Evolutionary conservation across 495 filamentous ascomycete species (phyloP).

Genomic region (Penicillium antarcticum): DNA sequence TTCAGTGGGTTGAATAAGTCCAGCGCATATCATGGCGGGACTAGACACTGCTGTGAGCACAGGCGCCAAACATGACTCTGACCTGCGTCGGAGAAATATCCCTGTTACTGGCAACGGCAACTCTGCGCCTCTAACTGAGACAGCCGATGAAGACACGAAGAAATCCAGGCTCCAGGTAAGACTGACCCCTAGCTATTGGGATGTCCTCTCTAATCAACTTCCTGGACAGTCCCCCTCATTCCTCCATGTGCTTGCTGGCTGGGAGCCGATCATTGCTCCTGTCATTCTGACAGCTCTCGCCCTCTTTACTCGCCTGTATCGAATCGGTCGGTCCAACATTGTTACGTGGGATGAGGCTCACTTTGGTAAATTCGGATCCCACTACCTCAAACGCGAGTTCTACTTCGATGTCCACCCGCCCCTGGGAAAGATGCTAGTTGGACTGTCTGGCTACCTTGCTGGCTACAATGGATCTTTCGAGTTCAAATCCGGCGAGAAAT

Average conservation of each 20-base stretch:
- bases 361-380: slow-evolving; percentile 98
- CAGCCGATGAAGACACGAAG: slow-evolving; percentile 56
- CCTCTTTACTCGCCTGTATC: slow-evolving; percentile 93
- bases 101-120: slow-evolving; percentile 44
- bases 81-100: slow-evolving; percentile 74
- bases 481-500: slow-evolving; percentile 97
- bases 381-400: slow-evolving; percentile 97
- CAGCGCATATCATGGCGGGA: slow-evolving; percentile 26
- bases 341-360: slow-evolving; percentile 99
- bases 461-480: slow-evolving; percentile 99
- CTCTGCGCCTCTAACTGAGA: slow-evolving; percentile 27
- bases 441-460: slow-evolving; percentile 89
- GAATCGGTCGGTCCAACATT: slow-evolving; percentile 90
- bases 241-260: slow-evolving; percentile 65
- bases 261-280: slow-evolving; percentile 85
- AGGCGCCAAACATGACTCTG: slow-evolving; percentile 62
- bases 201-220: background rate
- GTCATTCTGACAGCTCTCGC: slow-evolving; percentile 82
- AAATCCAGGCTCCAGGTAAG: slow-evolving; percentile 50
- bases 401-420: slow-evolving; percentile 99
- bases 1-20: background rate
- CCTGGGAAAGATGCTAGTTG: slow-evolving; percentile 96
- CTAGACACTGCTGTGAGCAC: slow-evolving; percentile 51
- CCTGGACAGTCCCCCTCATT: slow-evolving; percentile 35
- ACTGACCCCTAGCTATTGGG: background rate